Base-by-base conservation (phyloP, 495 filamentous ascomycete genomes). In the Cairneyella variabilis region DNA sequence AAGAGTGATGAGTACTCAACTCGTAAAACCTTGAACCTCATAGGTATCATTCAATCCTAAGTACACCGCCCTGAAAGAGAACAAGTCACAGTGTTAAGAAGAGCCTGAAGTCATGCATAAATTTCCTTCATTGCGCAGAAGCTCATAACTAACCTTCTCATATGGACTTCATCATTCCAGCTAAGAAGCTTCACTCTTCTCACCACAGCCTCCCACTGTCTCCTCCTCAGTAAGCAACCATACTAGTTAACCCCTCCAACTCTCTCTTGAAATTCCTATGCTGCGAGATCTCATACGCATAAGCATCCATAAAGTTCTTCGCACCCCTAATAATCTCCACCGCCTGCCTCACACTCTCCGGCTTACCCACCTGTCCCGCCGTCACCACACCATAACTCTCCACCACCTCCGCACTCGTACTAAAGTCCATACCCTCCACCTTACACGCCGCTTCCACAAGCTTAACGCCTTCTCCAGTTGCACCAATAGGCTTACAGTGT, bases 401-500 rank as follows among this genome's bases (percentile, higher is more conserved):
- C 0, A 80, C 67, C 0, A 81, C 79, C 41, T 82, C 77, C 1
- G 70, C 64, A 16, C 68, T 63, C 1, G 59, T 56, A 43, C 74
- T 73, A 60, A 83, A 74, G 0, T 57, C 41, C 40, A 87, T 67
- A 6, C 76, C 73, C 3, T 82, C 70, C 23, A 91, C 66, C 0
- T 70, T 74, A 28, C 86, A 71, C 0, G 78, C 80, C 36, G 71
- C 67, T 45, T 76, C 60, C 16, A 91, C 80, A 18, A 95, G 71
- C 2, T 78, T 64, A 0, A 88, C 86, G 2, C 75, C 83, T 61
- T 91, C 85, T 21, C 88, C 83, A 0, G 83, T 79, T 27, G 86
- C 84, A 32, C 85, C 84, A 59, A 96, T 85, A 25, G 87, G 66
- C 74, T 95, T 89, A 47, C 91, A 69, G 55, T 91, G 83, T 2